Evolutionary conservation across 1,284 basidiomycete species (phyloP).

Genomic region (Sporisorium graminicola): DNA sequence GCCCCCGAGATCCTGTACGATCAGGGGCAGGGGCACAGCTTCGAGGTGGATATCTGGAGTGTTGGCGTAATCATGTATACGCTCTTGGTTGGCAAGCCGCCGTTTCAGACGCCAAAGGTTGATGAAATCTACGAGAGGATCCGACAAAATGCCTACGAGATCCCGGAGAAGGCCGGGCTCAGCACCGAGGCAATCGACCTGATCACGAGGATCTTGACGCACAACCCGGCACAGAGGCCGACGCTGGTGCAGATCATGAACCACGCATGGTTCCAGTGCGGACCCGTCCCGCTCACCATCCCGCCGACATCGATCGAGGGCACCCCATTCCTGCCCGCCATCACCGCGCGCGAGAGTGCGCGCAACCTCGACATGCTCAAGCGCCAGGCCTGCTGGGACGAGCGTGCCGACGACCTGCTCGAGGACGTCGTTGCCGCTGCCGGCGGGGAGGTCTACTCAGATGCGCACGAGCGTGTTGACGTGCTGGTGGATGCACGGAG

Average conservation of each 20-base stretch:
- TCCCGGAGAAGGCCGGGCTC: conserved; percentile 82
- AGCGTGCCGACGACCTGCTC: conserved; percentile 51
- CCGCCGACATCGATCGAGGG: conserved; percentile 81
- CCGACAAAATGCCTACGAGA: conserved; percentile 92
- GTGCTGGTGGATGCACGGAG: conserved; percentile 42
- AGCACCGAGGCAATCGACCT: conserved; percentile 82
- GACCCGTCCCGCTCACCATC: conserved; percentile 83
- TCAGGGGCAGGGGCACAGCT: conserved; percentile 93
- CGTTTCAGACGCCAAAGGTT: conserved; percentile 97
- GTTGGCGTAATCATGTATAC: conserved; percentile 95
- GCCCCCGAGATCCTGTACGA: conserved; percentile 98
- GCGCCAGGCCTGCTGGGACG: conserved; percentile 54
- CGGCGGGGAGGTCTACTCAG: conserved; percentile 14
- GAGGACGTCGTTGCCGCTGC: conserved; percentile 18
- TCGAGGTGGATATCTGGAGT: conserved; percentile 98
- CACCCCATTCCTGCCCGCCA: conserved; percentile 79
- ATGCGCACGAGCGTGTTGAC: conserved; percentile 34
- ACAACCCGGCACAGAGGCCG: conserved; percentile 77
- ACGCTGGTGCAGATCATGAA: conserved; percentile 86
- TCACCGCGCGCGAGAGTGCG: conserved; percentile 48
- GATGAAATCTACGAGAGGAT: conserved; percentile 79
- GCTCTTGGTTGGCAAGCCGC: conserved; percentile 89
- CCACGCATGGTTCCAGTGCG: conserved; percentile 86
- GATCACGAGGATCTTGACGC: conserved; percentile 86
- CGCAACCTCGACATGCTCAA: conserved; percentile 64